These are phyloP conservation scores for Suillus plorans DNA, from an alignment of 768 basidiomycete species.

Conservation along the genomic window DNA sequence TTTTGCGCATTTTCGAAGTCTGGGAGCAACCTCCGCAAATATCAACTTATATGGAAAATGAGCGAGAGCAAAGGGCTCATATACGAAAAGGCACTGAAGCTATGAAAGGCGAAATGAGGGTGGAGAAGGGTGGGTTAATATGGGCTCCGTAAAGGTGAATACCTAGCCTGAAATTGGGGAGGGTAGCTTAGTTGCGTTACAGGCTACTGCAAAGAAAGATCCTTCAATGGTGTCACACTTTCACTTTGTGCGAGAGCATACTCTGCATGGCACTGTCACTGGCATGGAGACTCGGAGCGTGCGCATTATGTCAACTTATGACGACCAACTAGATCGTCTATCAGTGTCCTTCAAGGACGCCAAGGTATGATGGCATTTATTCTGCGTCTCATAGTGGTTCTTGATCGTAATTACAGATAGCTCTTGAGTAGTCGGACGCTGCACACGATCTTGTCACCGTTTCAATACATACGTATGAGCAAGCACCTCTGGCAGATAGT, in stretches of 20 bases:
- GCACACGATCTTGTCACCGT: constrained; percentile 86
- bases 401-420: constrained; percentile 56
- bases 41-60: constrained; percentile 55
- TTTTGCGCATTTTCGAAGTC: constrained; percentile 87
- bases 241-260: constrained; percentile 76
- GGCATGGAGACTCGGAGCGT: constrained; percentile 67
- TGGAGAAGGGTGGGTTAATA: constrained; percentile 79
- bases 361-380: constrained; percentile 58
- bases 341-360: constrained; percentile 94
- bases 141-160: constrained; percentile 73
- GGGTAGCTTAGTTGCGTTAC: constrained; percentile 20
- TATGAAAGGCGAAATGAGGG: constrained; percentile 70
- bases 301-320: constrained; percentile 71
- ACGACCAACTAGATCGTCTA: constrained; percentile 84
- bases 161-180: constrained; percentile 21
- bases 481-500: constrained; percentile 79
- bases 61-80: constrained; percentile 53
- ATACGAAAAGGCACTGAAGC: constrained; percentile 68
- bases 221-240: constrained; percentile 63
- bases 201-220: constrained; percentile 56
- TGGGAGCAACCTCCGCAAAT: constrained; percentile 66
- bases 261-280: constrained; percentile 85
- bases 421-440: constrained; percentile 89
- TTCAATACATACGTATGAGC: constrained; percentile 96
- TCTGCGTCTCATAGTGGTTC: constrained; percentile 1